Evolutionary conservation across 257 asterid species (phyloP).

Genomic region (Euphrasia confusa): DNA sequence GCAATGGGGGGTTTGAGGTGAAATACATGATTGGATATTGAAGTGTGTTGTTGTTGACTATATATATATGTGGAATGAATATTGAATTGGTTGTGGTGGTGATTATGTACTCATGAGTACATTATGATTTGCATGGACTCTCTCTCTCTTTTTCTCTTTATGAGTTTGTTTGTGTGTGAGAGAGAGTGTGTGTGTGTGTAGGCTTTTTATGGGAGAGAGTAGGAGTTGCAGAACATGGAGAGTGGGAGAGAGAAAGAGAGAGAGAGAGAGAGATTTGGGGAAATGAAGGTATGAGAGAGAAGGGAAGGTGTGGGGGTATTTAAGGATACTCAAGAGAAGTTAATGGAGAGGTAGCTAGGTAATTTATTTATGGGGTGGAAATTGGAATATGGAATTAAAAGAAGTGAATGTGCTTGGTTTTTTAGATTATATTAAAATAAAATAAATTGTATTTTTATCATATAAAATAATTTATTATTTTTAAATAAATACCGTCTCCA

Average conservation of each 20-base stretch:
- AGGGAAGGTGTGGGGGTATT: no score
- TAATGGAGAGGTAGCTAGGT: no score
- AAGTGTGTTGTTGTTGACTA: not conserved
- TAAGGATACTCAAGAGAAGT: no score
- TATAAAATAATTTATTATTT: no score
- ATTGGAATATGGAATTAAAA: no score
- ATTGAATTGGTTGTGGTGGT: conserved; percentile 17
- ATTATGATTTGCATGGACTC: conserved; percentile 51
- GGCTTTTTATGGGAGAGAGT: conserved; percentile 25
- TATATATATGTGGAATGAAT: conserved; percentile 16
- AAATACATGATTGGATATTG: conserved; percentile 22
- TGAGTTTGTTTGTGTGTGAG: conserved; percentile 15
- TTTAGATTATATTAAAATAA: no score
- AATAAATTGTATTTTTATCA: no score
- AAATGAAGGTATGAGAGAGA: conserved; percentile 18
- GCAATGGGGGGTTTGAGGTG: conserved; percentile 31
- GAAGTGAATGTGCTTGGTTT: no score
- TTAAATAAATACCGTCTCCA: no score
- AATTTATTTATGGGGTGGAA: no score
- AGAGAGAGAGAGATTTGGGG: conserved; percentile 19
- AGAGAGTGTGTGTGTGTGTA: conserved; percentile 21
- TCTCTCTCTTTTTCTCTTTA: conserved; percentile 6
- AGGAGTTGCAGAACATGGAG: conserved; percentile 27
- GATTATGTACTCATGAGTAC: conserved; percentile 55
- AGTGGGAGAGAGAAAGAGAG: conserved; percentile 15